Evolutionary conservation across 257 asterid genomes (phyloP).

Genomic region (Striga asiatica): DNA sequence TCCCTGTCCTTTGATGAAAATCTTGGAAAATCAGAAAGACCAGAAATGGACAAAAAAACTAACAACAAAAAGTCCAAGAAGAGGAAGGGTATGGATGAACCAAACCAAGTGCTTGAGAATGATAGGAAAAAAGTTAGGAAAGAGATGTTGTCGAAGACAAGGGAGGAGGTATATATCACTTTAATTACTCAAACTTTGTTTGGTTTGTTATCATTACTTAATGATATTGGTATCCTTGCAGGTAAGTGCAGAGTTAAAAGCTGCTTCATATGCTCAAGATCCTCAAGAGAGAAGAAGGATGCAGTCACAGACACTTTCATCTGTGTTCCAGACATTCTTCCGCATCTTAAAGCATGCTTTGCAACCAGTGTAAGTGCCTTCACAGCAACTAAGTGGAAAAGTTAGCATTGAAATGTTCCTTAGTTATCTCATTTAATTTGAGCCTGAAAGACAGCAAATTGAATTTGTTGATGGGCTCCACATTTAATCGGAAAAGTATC

Average conservation of each 20-base stretch:
- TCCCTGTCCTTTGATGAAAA: constrained; percentile 83
- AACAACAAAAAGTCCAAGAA: constrained; percentile 54
- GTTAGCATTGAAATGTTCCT: too few relatives aligned
- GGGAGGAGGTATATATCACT: constrained; percentile 59
- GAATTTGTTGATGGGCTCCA: neutral
- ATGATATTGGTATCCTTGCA: constrained; percentile 24
- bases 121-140: constrained; percentile 57
- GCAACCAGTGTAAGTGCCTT: constrained; percentile 38
- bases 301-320: constrained; percentile 74
- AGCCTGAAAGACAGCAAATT: neutral
- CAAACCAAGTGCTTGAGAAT: constrained; percentile 41
- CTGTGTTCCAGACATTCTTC: constrained; percentile 68
- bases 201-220: constrained; percentile 10
- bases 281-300: constrained; percentile 61
- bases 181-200: neutral
- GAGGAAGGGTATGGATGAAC: constrained; percentile 50
- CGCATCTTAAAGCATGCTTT: constrained; percentile 64
- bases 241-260: constrained; percentile 77
- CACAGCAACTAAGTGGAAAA: neutral
- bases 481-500: neutral
- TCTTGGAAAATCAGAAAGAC: constrained; percentile 49
- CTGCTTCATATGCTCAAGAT: constrained; percentile 80
- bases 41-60: constrained; percentile 36
- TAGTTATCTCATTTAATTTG: constrained; percentile 1
- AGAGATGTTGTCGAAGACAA: constrained; percentile 60